Evolutionary conservation across 768 basidiomycete genomes (phyloP).

Genomic region (Gymnopilus dilepis): DNA sequence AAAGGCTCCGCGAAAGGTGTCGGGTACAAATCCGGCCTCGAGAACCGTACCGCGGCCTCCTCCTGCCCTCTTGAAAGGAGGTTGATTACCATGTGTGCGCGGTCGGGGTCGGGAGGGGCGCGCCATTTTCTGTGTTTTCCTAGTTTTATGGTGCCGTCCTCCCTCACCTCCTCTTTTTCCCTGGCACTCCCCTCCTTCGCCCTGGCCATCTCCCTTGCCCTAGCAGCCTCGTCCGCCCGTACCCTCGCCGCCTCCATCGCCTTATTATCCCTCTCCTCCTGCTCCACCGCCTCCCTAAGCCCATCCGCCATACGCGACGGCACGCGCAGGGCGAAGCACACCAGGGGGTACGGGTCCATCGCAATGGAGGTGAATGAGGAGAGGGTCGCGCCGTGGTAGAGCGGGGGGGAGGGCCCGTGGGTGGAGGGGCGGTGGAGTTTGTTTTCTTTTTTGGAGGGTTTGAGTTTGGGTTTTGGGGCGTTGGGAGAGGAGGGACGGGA

Average conservation of each 20-base stretch:
- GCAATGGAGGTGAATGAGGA: slow-evolving; percentile 94
- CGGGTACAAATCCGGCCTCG: slow-evolving; percentile 71
- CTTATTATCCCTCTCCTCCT: too few relatives aligned
- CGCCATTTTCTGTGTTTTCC: too few relatives aligned
- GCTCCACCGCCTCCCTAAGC: slow-evolving; percentile 39
- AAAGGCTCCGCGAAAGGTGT: slow-evolving; percentile 51
- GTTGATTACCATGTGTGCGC: slow-evolving; percentile 73
- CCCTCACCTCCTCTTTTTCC: too few relatives aligned
- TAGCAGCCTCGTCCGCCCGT: too few relatives aligned
- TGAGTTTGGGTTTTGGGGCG: not conserved
- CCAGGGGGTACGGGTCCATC: slow-evolving; percentile 85
- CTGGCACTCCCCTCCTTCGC: too few relatives aligned
- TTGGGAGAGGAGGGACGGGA: not conserved
- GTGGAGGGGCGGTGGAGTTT: not conserved
- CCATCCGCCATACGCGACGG: slow-evolving; percentile 86
- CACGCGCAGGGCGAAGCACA: slow-evolving; percentile 88
- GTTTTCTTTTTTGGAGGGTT: not conserved
- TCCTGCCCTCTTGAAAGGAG: slow-evolving; percentile 75
- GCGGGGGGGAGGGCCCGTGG: too few relatives aligned
- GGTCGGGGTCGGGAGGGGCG: too few relatives aligned
- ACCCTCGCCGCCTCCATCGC: too few relatives aligned
- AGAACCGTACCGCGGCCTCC: slow-evolving; percentile 68
- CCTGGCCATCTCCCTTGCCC: too few relatives aligned
- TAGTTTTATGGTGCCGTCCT: too few relatives aligned
- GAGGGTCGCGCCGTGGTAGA: slow-evolving; percentile 88